Evolutionary conservation across 768 basidiomycete species (phyloP), one percentile per base, ranked within the genome.

Genomic region (Russula emetica): DNA sequence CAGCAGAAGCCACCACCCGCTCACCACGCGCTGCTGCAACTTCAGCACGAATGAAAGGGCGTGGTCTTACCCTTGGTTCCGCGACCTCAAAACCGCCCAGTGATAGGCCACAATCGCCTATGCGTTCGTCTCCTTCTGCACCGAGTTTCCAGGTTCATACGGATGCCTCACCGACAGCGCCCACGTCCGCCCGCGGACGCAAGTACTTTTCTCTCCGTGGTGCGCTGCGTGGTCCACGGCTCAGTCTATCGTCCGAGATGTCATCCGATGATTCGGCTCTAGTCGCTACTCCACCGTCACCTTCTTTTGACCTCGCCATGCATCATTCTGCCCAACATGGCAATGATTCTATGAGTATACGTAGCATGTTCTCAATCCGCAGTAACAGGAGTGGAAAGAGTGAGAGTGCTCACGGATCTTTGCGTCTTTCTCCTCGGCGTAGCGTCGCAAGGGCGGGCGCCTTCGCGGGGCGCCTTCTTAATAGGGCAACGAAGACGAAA

Each of bases 221-320:
- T 73, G 74, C 80, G 5, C 76, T 77, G 10, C 72, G 77, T 61
- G 71, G 77, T 2, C 77, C 81, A 26, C 80, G 88, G 18, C 75
- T 83, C 40, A 90, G 88, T 69, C 76, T 82, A 24, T 82, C 80
- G 1, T 85, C 84, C 2, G 82, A 84, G 67, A 73, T 85, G 60
- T 88, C 86, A 0, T 86, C 85, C 7, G 87, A 90, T 66, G 87
- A 88, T 68, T 87, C 85, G 28, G 78, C 79, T 36, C 75, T 80
- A 24, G 79, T 85, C n/a, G 74, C 78, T 7, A 86, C 84, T 22
- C 87, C 87, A 32, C 80, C 85, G 76, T 85, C 63, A 22, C 66
- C 67, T 55, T 76, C 64, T 16, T 76, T 55, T 58, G 61, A 64
- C 50, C 44, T 56, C 59, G 68, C 68, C 62, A 71, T 62, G 55